Evolutionary conservation across 192 early-diverging fungal genomes (phyloP).

Genomic region (Jimgerdemannia lactiflua): DNA sequence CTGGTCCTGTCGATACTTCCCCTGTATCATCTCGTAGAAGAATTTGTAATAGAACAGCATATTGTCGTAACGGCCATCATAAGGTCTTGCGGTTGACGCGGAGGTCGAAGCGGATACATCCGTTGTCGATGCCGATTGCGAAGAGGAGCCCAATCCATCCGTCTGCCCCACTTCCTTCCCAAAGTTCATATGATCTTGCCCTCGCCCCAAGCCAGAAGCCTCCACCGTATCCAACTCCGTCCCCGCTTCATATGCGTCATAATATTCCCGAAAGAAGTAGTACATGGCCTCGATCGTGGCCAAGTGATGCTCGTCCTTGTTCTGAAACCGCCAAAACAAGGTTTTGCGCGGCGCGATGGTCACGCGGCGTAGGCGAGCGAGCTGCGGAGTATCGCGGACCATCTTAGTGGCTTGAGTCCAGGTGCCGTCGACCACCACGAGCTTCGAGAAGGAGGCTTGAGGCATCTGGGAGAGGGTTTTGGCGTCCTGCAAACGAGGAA

Average conservation of each 20-base stretch:
- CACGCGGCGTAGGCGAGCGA: conserved; percentile 52
- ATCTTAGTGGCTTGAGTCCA: conserved; percentile 83
- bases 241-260: conserved; percentile 34
- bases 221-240: not conserved
- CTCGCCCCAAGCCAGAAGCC: not conserved
- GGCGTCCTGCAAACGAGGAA: conserved; percentile 45
- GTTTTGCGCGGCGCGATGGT: conserved; percentile 74
- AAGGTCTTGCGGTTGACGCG: conserved; percentile 24
- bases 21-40: conserved; percentile 87
- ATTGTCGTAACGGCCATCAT: conserved; percentile 83
- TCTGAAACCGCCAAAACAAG: conserved; percentile 91
- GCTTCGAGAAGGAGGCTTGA: conserved; percentile 58
- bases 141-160: not conserved
- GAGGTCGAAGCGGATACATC: not conserved
- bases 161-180: conserved; percentile 22
- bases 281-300: conserved; percentile 98
- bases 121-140: conserved; percentile 1
- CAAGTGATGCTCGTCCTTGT: conserved; percentile 64
- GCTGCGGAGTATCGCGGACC: conserved; percentile 40
- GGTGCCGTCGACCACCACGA: conserved; percentile 95
- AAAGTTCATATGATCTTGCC: not conserved
- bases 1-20: conserved; percentile 55
- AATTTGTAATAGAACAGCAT: conserved; percentile 90
- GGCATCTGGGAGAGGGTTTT: conserved; percentile 67
- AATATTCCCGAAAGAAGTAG: conserved; percentile 86